Percentiles rank a stretch among this genome's conserved stretches.
These are phyloP conservation scores for Prosopis cineraria DNA, from an alignment of 306 rosid genomes.

Conservation along the genomic window DNA sequence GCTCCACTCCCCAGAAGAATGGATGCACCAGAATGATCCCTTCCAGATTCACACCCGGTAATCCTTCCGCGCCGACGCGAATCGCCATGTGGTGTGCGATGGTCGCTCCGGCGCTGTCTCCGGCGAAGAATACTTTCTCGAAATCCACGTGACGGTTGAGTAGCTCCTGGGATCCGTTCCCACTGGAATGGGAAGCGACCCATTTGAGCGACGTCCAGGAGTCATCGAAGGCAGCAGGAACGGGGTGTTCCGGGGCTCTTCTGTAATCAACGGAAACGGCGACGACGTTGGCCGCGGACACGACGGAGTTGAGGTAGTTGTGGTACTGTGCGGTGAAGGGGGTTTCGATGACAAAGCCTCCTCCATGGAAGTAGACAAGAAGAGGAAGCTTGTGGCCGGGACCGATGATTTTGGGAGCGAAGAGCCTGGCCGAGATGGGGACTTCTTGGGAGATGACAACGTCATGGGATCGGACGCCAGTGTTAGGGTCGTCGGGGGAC, in stretches of 20 bases:
- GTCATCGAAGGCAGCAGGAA: neutral
- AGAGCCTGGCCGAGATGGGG: slow-evolving; percentile 35
- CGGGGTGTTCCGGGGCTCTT: slow-evolving; percentile 12
- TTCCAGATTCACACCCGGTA: neutral
- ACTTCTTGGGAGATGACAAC: slow-evolving; percentile 28
- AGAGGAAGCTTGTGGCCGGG: neutral
- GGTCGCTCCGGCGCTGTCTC: neutral
- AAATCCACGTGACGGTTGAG: neutral
- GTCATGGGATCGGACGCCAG: slow-evolving; percentile 40
- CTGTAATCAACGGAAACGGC: slow-evolving; percentile 9
- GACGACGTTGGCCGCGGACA: neutral
- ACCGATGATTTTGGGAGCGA: slow-evolving; percentile 19
- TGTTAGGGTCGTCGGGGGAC: slow-evolving; percentile 28
- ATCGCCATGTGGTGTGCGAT: slow-evolving; percentile 3
- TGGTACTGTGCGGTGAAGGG: neutral
- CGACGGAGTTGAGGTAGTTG: neutral
- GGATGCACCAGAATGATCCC: neutral
- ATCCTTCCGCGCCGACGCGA: neutral
- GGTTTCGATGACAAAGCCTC: neutral
- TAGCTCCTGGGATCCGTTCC: neutral
- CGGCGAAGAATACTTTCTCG: neutral
- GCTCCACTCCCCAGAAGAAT: slow-evolving; percentile 19
- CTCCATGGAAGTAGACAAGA: slow-evolving; percentile 12
- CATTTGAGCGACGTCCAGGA: neutral
- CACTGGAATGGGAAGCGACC: neutral